Base-by-base conservation (phyloP, 768 basidiomycete species). In the Coprinopsis sp. region DNA sequence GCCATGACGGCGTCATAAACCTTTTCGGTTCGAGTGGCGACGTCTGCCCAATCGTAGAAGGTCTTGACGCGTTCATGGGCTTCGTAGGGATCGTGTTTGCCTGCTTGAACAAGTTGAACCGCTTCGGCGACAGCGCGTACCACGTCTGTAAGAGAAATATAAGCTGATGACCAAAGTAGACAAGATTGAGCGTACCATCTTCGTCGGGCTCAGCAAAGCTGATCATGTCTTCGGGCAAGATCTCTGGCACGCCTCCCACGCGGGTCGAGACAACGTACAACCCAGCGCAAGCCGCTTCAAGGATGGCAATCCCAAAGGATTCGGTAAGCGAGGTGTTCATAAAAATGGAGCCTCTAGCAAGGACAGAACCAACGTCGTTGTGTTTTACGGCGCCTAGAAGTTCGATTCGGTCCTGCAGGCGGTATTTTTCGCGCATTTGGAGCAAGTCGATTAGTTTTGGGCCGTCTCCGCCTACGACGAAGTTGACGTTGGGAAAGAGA, bases 261-360 rank as follows among this genome's bases (percentile, higher is more conserved):
- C 83, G 81, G 0, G 96, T 98, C 33, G 85, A 85, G 39, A 98
- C 95, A 40, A 97, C 87, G 59, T 95, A 95, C 13, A 97, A 73
- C 1, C 96, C 95, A 0, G 91, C 82, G 53, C 90, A 94, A 0
- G 96, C 96, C 0, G 95, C 96, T 69, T 99, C 96, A 33, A 99
- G 77, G 53, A 95, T 93, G n/a, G 88, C 90, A 53, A 95, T 98
- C 0, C 96, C 95, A 54, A 98, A 99, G 0, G 96, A 80, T 62
- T 98, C 96, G 1, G 95, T 98, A 21, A 98, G 75, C 0, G 92
- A 94, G 0, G 96, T 94, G 58, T 94, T 96, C 71, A 99, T 73
- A 66, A 87, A 99, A 50, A 99, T 93, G 11, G 89, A 76, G 1
- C 94, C 96, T 33, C 81, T 82, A 6, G 73, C 72, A 10, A 99